Conservation (phyloP, 257 asterid species). For the Solanum sejunctum region DNA sequence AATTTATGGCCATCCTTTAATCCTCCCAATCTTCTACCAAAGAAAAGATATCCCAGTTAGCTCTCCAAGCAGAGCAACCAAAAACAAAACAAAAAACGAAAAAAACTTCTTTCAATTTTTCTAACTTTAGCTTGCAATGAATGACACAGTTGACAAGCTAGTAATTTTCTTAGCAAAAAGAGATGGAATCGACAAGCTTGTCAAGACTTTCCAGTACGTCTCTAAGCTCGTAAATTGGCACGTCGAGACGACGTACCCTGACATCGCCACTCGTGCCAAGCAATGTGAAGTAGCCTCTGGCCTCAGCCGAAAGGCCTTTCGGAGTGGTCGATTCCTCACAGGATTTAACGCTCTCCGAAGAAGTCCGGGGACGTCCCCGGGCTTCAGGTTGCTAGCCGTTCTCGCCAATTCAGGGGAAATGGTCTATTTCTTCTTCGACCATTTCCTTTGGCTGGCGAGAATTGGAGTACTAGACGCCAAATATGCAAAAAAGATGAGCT, state of each 20-base stretch:
- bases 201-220: conserved; percentile 81
- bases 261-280: conserved; percentile 53
- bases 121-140: conserved; percentile 21
- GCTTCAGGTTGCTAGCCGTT: conserved; percentile 47
- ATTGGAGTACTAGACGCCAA: conserved; percentile 54
- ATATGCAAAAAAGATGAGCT: conserved; percentile 60
- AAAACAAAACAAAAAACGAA: background rate
- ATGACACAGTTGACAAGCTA: conserved; percentile 69
- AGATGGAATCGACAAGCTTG: conserved; percentile 92
- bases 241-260: conserved; percentile 33
- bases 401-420: conserved; percentile 79
- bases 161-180: conserved; percentile 81
- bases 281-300: conserved; percentile 87
- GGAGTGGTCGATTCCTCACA: conserved; percentile 73
- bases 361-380: conserved; percentile 37
- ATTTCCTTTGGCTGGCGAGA: conserved; percentile 73
- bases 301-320: conserved; percentile 86
- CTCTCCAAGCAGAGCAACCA: background rate
- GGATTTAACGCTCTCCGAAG: conserved; percentile 79
- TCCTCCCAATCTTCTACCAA: background rate
- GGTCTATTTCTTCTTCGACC: conserved; percentile 96
- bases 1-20: conserved; percentile 26
- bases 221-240: conserved; percentile 78
- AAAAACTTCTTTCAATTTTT: background rate
- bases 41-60: background rate